Evolutionary conservation across 148 eudicot genomes (phyloP), one percentile per base, ranked within the genome.

Genomic region (Polygonum aviculare): DNA sequence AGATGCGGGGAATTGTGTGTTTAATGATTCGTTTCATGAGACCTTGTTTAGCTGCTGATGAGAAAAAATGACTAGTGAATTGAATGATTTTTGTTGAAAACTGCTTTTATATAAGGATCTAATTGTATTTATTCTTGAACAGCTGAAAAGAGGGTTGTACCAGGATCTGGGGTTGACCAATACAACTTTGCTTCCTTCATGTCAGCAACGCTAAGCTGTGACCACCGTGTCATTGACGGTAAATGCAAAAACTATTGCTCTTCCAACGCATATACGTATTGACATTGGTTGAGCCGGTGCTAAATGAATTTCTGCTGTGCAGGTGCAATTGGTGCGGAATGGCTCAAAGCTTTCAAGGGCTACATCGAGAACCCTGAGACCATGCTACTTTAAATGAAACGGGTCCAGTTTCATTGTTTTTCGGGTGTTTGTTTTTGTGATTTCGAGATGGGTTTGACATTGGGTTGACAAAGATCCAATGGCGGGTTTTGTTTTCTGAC

Each of bases 291-390:
- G 36, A 67, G 72, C 21, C 44, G 15, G 22, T 67, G 36, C 14
- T 36, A 14, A 67, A 3, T 14, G 18, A 67, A 36, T 62, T 41
- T 76, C 50, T 8, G 5, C 59, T 77, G 59, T 77, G 78, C 76
- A 95, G 99, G 99, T 88, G 99, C 99, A 33, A 87, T 95, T 38
- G 99, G 99, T 44, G 98, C 99, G 15, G 97, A 93, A 79, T 95
- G 99, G 99, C 86, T 95, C 44, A 95, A 95, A 85, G 99, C 94
- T 69, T 95, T 95, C 76, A 95, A 93, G 83, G 97, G 99, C 75
- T 95, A 89, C 81, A 88, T 95, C 12, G 99, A 95, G 83, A 95
- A 91, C 79, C 99, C 99, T 9, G 97, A 92, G 80, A 81, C 94
- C 2, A 95, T 95, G 99, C 78, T 95, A 87, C 98, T 95, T 31